Percentiles rank a stretch among this genome's conserved stretches.
Conservation (phyloP, 2,329 filamentous ascomycete species). For the Fusarium duplospermum region DNA sequence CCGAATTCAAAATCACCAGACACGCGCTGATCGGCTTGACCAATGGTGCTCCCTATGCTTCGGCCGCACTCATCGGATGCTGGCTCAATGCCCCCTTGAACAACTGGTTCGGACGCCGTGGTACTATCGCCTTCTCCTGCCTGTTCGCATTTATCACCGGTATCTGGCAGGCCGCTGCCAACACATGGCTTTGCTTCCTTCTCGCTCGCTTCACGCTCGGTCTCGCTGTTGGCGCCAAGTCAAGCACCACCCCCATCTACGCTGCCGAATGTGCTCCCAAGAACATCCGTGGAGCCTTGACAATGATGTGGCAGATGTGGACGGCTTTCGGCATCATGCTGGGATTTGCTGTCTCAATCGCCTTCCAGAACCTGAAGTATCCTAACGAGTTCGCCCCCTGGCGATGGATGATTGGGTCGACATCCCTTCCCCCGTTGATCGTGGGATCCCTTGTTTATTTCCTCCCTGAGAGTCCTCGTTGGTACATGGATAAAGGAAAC, state of each 20-base stretch:
- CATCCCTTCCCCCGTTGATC: slow-evolving; percentile 65
- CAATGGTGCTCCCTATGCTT: slow-evolving; percentile 66
- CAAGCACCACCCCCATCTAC: slow-evolving; percentile 75
- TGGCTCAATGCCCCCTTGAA: slow-evolving; percentile 61
- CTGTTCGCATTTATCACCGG: slow-evolving; percentile 60
- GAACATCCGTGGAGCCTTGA: slow-evolving; percentile 75
- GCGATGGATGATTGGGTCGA: slow-evolving; percentile 71
- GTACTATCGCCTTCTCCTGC: slow-evolving; percentile 72
- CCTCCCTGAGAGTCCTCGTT: slow-evolving; percentile 68
- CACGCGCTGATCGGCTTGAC: slow-evolving; percentile 59
- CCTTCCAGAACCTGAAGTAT: slow-evolving; percentile 61
- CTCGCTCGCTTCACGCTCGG: slow-evolving; percentile 74
- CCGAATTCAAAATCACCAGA: slow-evolving; percentile 49
- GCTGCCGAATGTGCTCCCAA: slow-evolving; percentile 78
- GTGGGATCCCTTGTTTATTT: slow-evolving; percentile 69
- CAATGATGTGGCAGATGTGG: slow-evolving; percentile 77
- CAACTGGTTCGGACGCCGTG: slow-evolving; percentile 68
- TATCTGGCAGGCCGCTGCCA: slow-evolving; percentile 57
- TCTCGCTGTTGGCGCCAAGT: slow-evolving; percentile 75
- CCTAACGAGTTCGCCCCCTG: slow-evolving; percentile 60
- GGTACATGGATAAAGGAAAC: slow-evolving; percentile 58
- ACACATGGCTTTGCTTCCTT: slow-evolving; percentile 69
- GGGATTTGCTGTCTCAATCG: slow-evolving; percentile 64
- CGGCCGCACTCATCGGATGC: slow-evolving; percentile 57
- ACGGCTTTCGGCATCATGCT: slow-evolving; percentile 55